Evolutionary conservation across 2,329 filamentous ascomycete species (phyloP), one percentile per base, ranked within the genome.

Genomic region (Orbilia javanica): DNA sequence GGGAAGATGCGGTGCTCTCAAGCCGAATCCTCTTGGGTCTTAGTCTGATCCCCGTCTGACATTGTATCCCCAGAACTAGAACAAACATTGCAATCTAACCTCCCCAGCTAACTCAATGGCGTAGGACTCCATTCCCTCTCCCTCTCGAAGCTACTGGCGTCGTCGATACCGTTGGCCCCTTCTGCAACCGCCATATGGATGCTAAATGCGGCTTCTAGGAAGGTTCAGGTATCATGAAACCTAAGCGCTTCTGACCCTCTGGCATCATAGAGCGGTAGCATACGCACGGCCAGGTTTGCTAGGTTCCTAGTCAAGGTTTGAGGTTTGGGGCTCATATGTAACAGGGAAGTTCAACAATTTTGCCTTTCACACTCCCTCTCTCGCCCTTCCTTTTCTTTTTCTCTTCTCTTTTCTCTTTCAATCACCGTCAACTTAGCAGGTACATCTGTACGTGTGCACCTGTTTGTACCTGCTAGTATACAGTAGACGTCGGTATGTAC

Each of bases 221-320:
- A 42, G 34, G 20, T 27, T 34, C 20, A 4, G 31, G 13, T 22
- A 42, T 42, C 20, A 20, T 39, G 34, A 25, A 57, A 25, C 73
- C 46, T 22, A 25, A 20, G 15, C 20, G 46, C 20, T 8, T 50
- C 15, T 50, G 18, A 13, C 39, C 20, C 20, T 50, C 15, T 50
- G 18, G 18, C 39, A 46, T 63, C 60, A 13, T 44, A 44, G n/a
- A 20, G n/a, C n/a, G n/a, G n/a, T 44, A 50, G 22, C 42, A 5
- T 15, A 22, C 22, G 50, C 36, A 31, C 10, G 11, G 50, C 62
- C 72, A 76, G 29, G 29, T 31, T 31, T 4, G 7, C 11, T 39
- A 77, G 66, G 73, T 67, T 71, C 72, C 72, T 66, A 65, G 72
- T 55, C 52, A 77, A 66, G 73, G 73, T 71, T 71, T 46, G 63